Evolutionary conservation across 1,284 basidiomycete species (phyloP).

Genomic region (Sporisorium graminicola): DNA sequence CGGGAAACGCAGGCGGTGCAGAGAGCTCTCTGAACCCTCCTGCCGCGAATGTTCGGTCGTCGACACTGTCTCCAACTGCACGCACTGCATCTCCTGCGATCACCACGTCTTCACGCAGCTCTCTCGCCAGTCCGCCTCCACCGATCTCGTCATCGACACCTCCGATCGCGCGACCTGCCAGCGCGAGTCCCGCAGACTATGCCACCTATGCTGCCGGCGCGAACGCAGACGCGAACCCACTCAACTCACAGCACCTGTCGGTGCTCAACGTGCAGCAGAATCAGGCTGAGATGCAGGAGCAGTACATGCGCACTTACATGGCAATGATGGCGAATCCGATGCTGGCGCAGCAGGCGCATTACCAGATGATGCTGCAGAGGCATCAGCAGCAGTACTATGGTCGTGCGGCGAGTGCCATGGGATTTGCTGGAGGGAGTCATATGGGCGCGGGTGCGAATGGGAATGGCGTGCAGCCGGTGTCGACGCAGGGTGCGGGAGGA

Average conservation of each 20-base stretch:
- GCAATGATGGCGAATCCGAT: slow-evolving; percentile 51
- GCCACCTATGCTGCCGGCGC: neutral
- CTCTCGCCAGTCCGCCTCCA: slow-evolving; percentile 26
- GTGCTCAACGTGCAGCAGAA: slow-evolving; percentile 38
- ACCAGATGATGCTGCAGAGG: slow-evolving; percentile 44
- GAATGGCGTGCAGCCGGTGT: slow-evolving; percentile 8
- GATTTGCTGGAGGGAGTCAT: slow-evolving; percentile 10
- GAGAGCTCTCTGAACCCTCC: slow-evolving; percentile 1
- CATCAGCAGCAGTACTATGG: slow-evolving; percentile 52
- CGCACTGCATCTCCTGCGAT: slow-evolving; percentile 32
- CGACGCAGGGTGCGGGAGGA: neutral
- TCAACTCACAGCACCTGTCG: slow-evolving; percentile 37
- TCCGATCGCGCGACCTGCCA: slow-evolving; percentile 26
- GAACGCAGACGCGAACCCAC: slow-evolving; percentile 4
- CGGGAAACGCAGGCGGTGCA: neutral
- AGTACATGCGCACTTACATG: slow-evolving; percentile 56
- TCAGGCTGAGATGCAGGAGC: slow-evolving; percentile 46
- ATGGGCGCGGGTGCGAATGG: slow-evolving; percentile 30
- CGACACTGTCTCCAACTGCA: slow-evolving; percentile 12
- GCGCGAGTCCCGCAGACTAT: slow-evolving; percentile 8
- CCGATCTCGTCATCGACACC: slow-evolving; percentile 6
- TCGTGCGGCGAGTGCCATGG: slow-evolving; percentile 34
- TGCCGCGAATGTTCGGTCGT: neutral
- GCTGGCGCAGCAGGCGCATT: slow-evolving; percentile 50
- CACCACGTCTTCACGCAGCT: slow-evolving; percentile 33